Evolutionary conservation across 2,329 filamentous ascomycete genomes (phyloP).

Genomic region (Allantophomopsis lycopodina): DNA sequence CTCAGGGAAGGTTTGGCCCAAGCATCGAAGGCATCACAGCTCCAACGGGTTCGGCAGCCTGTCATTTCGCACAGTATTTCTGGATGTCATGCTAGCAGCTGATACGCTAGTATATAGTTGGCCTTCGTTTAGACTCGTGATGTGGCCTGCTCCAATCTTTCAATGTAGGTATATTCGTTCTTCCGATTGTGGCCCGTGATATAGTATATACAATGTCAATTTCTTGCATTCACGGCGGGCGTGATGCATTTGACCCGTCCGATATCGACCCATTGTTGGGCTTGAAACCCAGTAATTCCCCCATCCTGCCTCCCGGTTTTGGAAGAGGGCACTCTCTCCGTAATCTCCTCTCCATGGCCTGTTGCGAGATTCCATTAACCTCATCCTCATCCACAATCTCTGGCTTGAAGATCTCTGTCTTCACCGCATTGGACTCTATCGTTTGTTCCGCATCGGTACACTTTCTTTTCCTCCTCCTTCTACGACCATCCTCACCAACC

Average conservation of each 20-base stretch:
- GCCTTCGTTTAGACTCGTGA: too few species aligned
- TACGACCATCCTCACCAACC: constrained; percentile 17
- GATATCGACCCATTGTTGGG: neutral
- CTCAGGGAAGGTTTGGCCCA: too few species aligned
- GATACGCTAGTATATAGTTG: too few species aligned
- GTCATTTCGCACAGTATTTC: too few species aligned
- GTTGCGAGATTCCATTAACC: constrained; percentile 17
- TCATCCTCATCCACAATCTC: constrained; percentile 20
- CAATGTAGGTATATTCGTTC: too few species aligned
- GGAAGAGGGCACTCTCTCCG: constrained; percentile 81
- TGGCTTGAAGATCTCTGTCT: constrained; percentile 5
- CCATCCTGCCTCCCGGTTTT: constrained; percentile 70
- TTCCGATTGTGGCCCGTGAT: too few species aligned
- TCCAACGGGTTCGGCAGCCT: too few species aligned
- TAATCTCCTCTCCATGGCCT: constrained; percentile 25
- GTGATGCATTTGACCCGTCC: neutral
- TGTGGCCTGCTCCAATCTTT: too few species aligned
- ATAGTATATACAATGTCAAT: too few species aligned
- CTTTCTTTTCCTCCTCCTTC: constrained; percentile 28
- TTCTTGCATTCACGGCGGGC: neutral
- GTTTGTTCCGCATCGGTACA: constrained; percentile 16
- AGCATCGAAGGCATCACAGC: too few species aligned
- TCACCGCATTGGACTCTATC: constrained; percentile 3
- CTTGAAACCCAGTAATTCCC: constrained; percentile 59
- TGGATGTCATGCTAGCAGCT: too few species aligned